Conservation (phyloP, 352 stramenopile species). For the Globisporangium yorkense region DNA sequence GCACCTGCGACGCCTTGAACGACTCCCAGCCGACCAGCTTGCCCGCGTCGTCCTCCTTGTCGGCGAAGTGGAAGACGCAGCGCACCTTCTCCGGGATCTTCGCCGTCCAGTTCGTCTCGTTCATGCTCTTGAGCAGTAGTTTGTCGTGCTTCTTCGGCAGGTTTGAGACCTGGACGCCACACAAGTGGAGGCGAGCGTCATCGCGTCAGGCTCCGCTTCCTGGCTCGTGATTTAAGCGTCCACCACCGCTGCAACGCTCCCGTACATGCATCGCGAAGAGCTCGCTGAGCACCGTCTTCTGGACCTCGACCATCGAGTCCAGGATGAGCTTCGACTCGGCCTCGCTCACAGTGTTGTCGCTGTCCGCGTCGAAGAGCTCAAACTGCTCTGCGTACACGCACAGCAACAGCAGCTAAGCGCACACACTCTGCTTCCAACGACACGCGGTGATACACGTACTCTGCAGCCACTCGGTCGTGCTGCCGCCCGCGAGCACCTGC, state of each 20-base stretch:
- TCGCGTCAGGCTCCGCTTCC: too few species aligned
- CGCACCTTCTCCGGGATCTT: slow-evolving; percentile 74
- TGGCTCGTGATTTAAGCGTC: too few species aligned
- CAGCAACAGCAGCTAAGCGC: neutral
- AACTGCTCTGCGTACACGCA: slow-evolving; percentile 37
- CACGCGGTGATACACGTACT: slow-evolving; percentile 11
- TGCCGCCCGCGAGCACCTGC: slow-evolving; percentile 26
- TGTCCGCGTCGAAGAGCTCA: slow-evolving; percentile 47
- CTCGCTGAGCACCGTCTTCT: slow-evolving; percentile 50
- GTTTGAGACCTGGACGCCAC: slow-evolving; percentile 29
- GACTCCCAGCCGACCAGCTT: slow-evolving; percentile 54
- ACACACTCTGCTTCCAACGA: neutral
- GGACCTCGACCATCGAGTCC: slow-evolving; percentile 49
- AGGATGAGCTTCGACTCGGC: slow-evolving; percentile 49
- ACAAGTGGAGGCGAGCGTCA: too few species aligned
- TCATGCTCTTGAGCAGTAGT: slow-evolving; percentile 36
- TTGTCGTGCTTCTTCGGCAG: slow-evolving; percentile 63
- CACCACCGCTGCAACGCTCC: neutral
- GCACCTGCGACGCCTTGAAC: slow-evolving; percentile 57
- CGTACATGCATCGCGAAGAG: slow-evolving; percentile 60
- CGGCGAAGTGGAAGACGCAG: slow-evolving; percentile 66
- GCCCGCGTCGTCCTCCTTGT: slow-evolving; percentile 48
- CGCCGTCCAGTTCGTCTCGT: slow-evolving; percentile 57
- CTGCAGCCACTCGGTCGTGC: slow-evolving; percentile 36
- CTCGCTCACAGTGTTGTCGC: slow-evolving; percentile 47